Conservation (phyloP, 2,329 filamentous ascomycete genomes). For the Coniella lustricola region DNA sequence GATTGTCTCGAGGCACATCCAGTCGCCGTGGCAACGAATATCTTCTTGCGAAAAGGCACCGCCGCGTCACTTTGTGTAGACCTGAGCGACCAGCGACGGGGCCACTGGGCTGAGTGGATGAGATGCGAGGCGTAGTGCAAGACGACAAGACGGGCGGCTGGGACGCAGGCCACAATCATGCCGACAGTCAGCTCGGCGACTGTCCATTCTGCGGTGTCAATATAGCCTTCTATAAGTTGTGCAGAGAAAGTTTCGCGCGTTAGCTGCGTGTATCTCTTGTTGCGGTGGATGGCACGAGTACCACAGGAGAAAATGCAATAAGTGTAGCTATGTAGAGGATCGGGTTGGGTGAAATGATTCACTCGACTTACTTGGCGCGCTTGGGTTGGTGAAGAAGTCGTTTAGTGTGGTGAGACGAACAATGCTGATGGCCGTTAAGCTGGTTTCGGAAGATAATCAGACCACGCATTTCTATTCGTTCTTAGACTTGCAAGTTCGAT, state of each 20-base stretch:
- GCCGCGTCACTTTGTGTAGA: too few relatives aligned
- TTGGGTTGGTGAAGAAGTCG: not conserved
- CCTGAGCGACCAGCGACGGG: too few relatives aligned
- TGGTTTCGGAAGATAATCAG: too few relatives aligned
- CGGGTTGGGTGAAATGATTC: too few relatives aligned
- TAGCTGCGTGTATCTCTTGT: conserved; percentile 10
- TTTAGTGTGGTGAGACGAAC: not conserved
- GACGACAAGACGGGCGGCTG: conserved; percentile 2
- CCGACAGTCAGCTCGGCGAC: conserved; percentile 4
- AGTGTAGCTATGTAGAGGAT: not conserved
- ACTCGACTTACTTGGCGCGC: not conserved
- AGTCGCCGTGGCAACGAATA: too few relatives aligned
- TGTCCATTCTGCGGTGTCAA: not conserved
- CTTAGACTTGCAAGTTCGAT: too few relatives aligned
- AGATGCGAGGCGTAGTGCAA: too few relatives aligned
- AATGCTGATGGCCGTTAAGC: not conserved
- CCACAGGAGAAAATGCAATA: not conserved
- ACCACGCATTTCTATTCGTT: too few relatives aligned
- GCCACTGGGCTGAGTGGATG: too few relatives aligned
- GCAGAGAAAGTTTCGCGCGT: not conserved
- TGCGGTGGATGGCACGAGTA: not conserved
- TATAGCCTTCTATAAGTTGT: not conserved
- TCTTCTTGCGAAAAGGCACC: too few relatives aligned
- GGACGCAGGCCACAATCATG: conserved; percentile 2
- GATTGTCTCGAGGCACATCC: too few relatives aligned